Conservation (phyloP, 2,329 filamentous ascomycete genomes). For the Talaromyces atroroseus region DNA sequence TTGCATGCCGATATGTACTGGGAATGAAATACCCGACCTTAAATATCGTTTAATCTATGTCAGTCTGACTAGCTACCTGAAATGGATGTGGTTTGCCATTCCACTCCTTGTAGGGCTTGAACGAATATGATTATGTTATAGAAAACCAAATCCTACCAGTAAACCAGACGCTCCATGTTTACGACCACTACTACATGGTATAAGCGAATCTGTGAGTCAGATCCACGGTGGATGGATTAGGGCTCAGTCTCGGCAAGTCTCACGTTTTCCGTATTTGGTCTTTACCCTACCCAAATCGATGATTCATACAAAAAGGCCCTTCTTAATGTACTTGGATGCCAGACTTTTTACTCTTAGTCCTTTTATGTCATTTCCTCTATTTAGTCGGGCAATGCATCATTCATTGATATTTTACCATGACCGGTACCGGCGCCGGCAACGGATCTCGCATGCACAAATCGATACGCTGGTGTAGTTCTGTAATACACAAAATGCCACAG, state of each 20-base stretch:
- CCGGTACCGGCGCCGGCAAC: not conserved
- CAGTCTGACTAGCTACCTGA: not conserved
- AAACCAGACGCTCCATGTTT: not conserved
- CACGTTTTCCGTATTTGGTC: not conserved
- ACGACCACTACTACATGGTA: not conserved
- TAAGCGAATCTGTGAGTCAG: not conserved
- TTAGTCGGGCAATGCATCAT: not conserved
- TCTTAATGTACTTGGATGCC: not conserved
- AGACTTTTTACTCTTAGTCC: not conserved
- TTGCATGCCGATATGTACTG: not conserved
- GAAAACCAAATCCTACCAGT: not conserved
- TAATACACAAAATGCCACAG: not conserved
- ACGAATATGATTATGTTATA: not conserved
- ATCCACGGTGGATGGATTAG: not conserved
- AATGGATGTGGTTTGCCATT: not conserved
- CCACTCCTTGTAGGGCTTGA: not conserved
- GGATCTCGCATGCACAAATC: not conserved
- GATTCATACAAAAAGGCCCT: not conserved
- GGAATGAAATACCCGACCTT: not conserved
- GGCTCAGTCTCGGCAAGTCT: not conserved
- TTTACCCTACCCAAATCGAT: not conserved
- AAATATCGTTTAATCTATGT: not conserved
- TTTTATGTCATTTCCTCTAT: not conserved
- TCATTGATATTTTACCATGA: not conserved
- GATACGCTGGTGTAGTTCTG: not conserved